Evolutionary conservation across 305 asterid species (phyloP).

Genomic region (Fraxinus nigra): DNA sequence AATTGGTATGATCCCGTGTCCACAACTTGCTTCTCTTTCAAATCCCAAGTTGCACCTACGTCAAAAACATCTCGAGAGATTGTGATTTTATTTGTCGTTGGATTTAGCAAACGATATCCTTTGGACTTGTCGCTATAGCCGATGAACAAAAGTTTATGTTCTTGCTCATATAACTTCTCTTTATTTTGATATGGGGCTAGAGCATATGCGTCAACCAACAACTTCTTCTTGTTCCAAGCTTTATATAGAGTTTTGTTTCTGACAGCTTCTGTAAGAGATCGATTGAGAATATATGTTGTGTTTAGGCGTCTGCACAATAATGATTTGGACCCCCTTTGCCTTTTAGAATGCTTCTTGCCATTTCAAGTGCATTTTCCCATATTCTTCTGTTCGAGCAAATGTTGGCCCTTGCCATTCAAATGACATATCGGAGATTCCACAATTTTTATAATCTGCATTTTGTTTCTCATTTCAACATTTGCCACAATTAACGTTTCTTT

Average conservation of each 20-base stretch:
- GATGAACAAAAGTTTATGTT: neutral
- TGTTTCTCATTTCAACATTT: no score
- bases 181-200: neutral
- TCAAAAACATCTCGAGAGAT: neutral
- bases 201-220: neutral
- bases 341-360: slow-evolving; percentile 8
- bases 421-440: no score
- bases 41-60: neutral
- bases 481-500: no score
- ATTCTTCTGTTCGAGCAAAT: no score
- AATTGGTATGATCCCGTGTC: no score
- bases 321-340: neutral
- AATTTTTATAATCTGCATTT: no score
- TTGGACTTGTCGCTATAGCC: neutral
- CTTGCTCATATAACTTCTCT: neutral
- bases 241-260: neutral
- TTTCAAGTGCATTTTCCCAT: neutral
- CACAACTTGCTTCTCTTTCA: neutral
- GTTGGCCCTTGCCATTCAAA: no score
- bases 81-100: neutral
- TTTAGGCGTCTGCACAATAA: slow-evolving; percentile 9
- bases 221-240: neutral
- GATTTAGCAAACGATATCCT: neutral
- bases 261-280: neutral
- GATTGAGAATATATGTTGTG: neutral